phyloP scores from a whole-genome alignment of 257 asterid species.

The Scutellaria barbata region DNA sequence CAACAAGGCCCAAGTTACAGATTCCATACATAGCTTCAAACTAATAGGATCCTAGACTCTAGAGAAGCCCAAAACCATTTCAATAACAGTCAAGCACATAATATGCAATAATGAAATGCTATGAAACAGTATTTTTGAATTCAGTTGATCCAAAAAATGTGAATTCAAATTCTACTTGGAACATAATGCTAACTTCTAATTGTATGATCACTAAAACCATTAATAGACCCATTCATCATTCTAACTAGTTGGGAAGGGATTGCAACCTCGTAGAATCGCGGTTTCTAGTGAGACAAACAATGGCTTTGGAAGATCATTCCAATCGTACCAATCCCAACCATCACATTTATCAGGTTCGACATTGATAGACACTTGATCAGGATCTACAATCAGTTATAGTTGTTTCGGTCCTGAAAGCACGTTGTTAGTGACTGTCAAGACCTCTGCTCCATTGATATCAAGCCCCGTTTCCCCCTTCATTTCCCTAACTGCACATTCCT shows the following conservation, averaged over 20 bases:
- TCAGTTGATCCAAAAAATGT: no score
- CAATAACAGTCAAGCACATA: no score
- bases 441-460: conserved; percentile 42
- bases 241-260: conserved; percentile 45
- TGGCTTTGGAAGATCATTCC: conserved; percentile 70
- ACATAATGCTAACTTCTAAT: no score
- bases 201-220: not conserved
- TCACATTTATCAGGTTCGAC: conserved; percentile 75
- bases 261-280: conserved; percentile 52
- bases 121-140: no score
- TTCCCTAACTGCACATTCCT: conserved; percentile 69
- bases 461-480: conserved; percentile 81
- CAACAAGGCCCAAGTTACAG: no score
- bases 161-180: no score
- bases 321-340: conserved; percentile 86
- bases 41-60: no score
- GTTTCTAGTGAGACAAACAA: conserved; percentile 53
- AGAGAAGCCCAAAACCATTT: no score
- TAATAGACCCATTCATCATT: not conserved
- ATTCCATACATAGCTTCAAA: no score
- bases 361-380: conserved; percentile 50
- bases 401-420: conserved; percentile 49
- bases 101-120: no score
- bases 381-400: conserved; percentile 52
- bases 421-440: conserved; percentile 54